Base-by-base conservation (phyloP, 805 yeast species). In the Jamesozyma gamospora region DNA sequence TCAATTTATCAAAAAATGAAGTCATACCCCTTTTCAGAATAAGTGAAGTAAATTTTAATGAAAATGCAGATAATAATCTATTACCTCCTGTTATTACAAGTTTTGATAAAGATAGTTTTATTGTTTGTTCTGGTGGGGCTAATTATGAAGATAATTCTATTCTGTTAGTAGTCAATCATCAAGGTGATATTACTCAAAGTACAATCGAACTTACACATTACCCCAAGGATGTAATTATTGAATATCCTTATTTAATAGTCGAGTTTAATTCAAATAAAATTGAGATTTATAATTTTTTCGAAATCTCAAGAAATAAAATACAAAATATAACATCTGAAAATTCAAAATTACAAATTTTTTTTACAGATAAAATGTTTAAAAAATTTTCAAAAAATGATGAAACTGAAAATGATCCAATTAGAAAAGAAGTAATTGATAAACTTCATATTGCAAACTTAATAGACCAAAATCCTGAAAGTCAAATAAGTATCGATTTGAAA, bases 131-230 rank as follows among this genome's bases (percentile, higher is more conserved):
- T 0, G 62, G 64, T 9, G 63, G 64, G 2, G 45, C 42, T 2
- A 39, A 51, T 4, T 31, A 34, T 14, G 49, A 45, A 2, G 56
- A 55, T 33, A 50, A 46, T 19, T 51, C 62, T 2, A 58, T 60
- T 55, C 58, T 53, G 3, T 46, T 60, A n/a, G 49, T 56, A 4
- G 48, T 60, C 3, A 52, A 56, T 40, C 44, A 48, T 37, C 27
- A 48, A 4, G 64, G 64, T 26, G 60, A 58, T 34, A 54, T 58
- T 8, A 52, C 52, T 5, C 55, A 55, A 28, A 59, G 58, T 11
- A 56, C 61, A 7, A 43, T 56, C 9, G 51, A 53, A 17, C 40
- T 58, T 11, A 53, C 53, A 12, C 44, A 42, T 16, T 60, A 52
- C 32, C 64, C 64, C 2, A 35, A 34, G 4, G 40, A 45, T 35